Conservation (phyloP, 768 basidiomycete species). For the Xerocomellus dryophilus region DNA sequence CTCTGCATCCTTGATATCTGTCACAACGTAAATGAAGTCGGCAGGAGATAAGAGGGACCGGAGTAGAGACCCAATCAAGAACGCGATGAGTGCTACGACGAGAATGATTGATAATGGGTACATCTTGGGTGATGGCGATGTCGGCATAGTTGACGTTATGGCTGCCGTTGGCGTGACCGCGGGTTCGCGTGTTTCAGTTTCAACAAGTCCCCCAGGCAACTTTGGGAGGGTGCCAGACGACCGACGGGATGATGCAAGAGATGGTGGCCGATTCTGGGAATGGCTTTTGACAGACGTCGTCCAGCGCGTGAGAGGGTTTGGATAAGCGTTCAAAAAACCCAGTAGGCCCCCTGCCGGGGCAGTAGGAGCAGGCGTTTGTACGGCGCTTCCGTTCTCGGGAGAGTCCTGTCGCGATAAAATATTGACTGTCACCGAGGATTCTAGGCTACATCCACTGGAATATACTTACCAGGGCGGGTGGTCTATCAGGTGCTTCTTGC, state of each 20-base stretch:
- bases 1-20: slow-evolving; percentile 52
- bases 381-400: slow-evolving; percentile 23
- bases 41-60: slow-evolving; percentile 86
- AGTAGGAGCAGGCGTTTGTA: slow-evolving; percentile 19
- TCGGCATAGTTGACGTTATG: slow-evolving; percentile 1
- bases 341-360: slow-evolving; percentile 44
- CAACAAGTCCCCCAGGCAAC: slow-evolving; percentile 37
- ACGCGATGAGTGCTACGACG: slow-evolving; percentile 79
- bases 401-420: slow-evolving; percentile 18
- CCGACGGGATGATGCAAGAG: slow-evolving; percentile 22
- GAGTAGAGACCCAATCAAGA: slow-evolving; percentile 87
- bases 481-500: slow-evolving; percentile 21
- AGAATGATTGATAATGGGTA: slow-evolving; percentile 59
- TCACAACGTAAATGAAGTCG: slow-evolving; percentile 83
- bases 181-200: slow-evolving; percentile 13
- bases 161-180: background rate
- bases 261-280: slow-evolving; percentile 20
- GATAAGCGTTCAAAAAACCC: slow-evolving; percentile 60
- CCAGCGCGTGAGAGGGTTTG: slow-evolving; percentile 56
- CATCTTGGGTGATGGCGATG: slow-evolving; percentile 6
- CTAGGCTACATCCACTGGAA: background rate
- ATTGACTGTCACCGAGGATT: background rate
- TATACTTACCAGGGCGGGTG: slow-evolving; percentile 21
- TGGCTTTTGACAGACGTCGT: slow-evolving; percentile 30
- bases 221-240: slow-evolving; percentile 24